Base-by-base conservation (phyloP, 2,329 filamentous ascomycete species). In the Microcyclospora tardicrescens region DNA sequence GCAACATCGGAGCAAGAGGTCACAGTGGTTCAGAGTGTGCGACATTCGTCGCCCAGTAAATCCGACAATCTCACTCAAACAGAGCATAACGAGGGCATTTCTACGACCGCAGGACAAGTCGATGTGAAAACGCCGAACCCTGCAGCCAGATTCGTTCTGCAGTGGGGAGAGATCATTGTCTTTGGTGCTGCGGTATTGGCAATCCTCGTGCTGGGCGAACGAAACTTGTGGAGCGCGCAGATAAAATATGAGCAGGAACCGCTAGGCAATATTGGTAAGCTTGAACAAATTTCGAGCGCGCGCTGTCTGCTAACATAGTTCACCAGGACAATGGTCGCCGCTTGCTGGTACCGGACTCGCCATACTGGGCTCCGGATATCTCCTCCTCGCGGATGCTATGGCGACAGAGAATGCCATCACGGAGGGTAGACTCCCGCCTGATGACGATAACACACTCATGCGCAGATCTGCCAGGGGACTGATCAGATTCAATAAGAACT, bases 221-320 rank as follows among this genome's bases (percentile, higher is more conserved):
- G 64, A 27, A 81, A 82, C 46, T 75, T 81, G 45, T 80, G 67
- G 47, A 79, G 72, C 35, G 14, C 39, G 0, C 72, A 71, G 39
- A 62, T 81, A 3, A 48, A 45, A 0, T 77, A 72, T 42, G 66
- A 77, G 43, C 79, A 73, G 0, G 78, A 82, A 43, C 74, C 75
- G 0, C 72, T 81, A 37, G 62, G 63, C 5, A 77, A 70, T 43
- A 65, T 81, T 35, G 75, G 74, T 75, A 57, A 46, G 66, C 8
- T 24, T 58, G 4, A 13, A 14, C 6, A n/a, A 16, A 35, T 38
- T 36, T 15, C n/a, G 4, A n/a, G 10, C 4, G 19, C 8, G 19
- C 4, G 19, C 19, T 24, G 19, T 24, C 19, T 42, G 10, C 16
- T 39, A 15, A 33, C 41, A 14, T 31, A 16, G 36, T 31, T 34